Percentiles rank a stretch among this genome's conserved stretches.
Conservation (phyloP, 164 flowering plant genomes). For the Magnolia sinica region DNA sequence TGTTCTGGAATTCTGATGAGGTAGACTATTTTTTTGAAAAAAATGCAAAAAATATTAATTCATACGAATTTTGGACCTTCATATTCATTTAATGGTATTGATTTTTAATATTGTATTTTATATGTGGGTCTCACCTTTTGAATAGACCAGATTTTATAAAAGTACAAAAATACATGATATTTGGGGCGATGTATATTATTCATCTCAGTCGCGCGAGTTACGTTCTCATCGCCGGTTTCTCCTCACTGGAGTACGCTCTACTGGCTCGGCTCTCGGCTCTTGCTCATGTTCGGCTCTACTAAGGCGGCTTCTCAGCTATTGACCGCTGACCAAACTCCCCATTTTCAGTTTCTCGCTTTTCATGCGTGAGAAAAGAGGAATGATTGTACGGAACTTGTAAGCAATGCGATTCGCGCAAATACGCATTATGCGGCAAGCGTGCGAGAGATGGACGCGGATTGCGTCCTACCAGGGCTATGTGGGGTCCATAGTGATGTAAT, state of each 20-base stretch:
- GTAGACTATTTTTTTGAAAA: background rate
- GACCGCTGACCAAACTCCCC: background rate
- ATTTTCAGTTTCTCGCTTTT: background rate
- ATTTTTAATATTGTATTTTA: background rate
- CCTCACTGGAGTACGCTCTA: background rate
- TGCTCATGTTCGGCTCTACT: background rate
- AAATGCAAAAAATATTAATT: too few species aligned
- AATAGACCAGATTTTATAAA: background rate
- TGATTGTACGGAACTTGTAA: background rate
- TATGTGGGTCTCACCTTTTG: background rate
- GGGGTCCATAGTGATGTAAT: too few species aligned
- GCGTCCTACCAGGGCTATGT: too few species aligned
- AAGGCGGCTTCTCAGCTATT: background rate
- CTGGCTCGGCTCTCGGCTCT: background rate
- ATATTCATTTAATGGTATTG: background rate
- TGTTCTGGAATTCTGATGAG: background rate
- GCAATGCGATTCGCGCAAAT: background rate
- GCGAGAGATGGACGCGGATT: too few species aligned
- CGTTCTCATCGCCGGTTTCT: background rate
- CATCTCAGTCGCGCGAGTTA: background rate
- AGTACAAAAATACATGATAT: background rate
- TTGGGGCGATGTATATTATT: background rate
- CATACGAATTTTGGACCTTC: background rate
- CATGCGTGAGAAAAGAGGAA: background rate
- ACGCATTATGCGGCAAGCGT: too few species aligned